A percentile compares a stretch with the other conserved stretches of the same genome.
Conservation (phyloP, 2,329 filamentous ascomycete species). For the Ceratocystis colombiana region DNA sequence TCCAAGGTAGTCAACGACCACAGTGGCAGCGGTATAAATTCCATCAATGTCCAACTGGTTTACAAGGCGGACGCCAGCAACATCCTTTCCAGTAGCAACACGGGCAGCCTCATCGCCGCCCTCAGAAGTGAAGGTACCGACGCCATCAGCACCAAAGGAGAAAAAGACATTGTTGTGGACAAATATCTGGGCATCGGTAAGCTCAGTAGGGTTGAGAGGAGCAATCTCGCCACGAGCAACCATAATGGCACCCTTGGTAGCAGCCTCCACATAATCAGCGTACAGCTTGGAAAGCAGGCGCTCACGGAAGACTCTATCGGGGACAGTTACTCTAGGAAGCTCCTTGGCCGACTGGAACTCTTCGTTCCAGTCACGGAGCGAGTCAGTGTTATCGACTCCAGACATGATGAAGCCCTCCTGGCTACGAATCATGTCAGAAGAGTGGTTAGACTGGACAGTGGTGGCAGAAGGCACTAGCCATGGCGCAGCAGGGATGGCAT, state of each 20-base stretch:
- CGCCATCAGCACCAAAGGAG: conserved; percentile 93
- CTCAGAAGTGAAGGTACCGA: conserved; percentile 92
- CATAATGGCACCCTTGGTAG: conserved; percentile 79
- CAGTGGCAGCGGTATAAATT: conserved; percentile 88
- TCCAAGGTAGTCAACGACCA: conserved; percentile 92
- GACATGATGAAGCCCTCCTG: conserved; percentile 88
- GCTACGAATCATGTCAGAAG: conserved; percentile 73
- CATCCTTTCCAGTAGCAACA: conserved; percentile 93
- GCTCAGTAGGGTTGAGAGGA: conserved; percentile 89
- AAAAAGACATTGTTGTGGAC: conserved; percentile 99
- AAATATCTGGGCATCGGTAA: conserved; percentile 88
- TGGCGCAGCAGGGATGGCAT: conserved; percentile 81
- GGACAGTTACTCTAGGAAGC: conserved; percentile 82
- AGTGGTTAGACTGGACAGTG: conserved; percentile 57
- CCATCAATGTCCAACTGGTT: conserved; percentile 95
- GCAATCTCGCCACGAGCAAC: conserved; percentile 88
- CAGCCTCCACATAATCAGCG: conserved; percentile 94
- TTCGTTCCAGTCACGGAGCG: conserved; percentile 95
- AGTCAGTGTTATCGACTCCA: conserved; percentile 88
- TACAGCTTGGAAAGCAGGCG: conserved; percentile 90
- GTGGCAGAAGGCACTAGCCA: conserved; percentile 72
- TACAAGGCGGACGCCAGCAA: conserved; percentile 83
- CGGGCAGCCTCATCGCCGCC: conserved; percentile 93
- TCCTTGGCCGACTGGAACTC: conserved; percentile 96
- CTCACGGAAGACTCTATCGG: conserved; percentile 93